Evolutionary conservation across 441 rosid species (phyloP).

Genomic region (Kokia cookei): DNA sequence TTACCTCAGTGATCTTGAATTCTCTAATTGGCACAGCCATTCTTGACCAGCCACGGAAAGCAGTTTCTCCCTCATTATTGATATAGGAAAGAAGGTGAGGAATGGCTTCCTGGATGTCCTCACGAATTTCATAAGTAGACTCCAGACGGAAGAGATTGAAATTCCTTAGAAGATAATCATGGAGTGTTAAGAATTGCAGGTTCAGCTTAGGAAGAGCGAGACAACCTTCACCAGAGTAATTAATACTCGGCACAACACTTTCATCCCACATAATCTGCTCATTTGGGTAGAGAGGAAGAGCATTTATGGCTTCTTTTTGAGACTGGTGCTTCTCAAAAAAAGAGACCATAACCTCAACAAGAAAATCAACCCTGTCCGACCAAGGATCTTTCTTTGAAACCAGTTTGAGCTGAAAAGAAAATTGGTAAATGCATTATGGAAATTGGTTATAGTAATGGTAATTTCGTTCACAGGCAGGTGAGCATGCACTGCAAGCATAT

Average conservation of each 20-base stretch:
- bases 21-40: slow-evolving; percentile 90
- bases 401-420: slow-evolving; percentile 72
- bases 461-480: neutral
- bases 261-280: slow-evolving; percentile 99
- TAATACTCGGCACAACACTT: slow-evolving; percentile 96
- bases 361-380: slow-evolving; percentile 86
- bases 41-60: slow-evolving; percentile 99
- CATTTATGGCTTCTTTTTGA: slow-evolving; percentile 97
- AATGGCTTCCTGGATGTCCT: slow-evolving; percentile 97
- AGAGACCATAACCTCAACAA: slow-evolving; percentile 89
- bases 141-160: slow-evolving; percentile 98
- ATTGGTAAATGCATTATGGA: slow-evolving; percentile 1
- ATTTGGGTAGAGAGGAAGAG: slow-evolving; percentile 96
- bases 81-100: slow-evolving; percentile 92
- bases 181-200: slow-evolving; percentile 92
- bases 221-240: slow-evolving; percentile 99
- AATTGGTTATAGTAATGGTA: neutral
- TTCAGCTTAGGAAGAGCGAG: slow-evolving; percentile 98
- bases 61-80: slow-evolving; percentile 84
- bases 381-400: slow-evolving; percentile 77
- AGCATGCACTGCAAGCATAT: neutral
- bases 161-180: slow-evolving; percentile 93
- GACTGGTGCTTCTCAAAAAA: slow-evolving; percentile 92
- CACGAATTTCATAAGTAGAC: slow-evolving; percentile 99
- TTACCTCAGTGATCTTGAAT: slow-evolving; percentile 74